Conservation (phyloP, 73 alveolate species). For the Paramecium sexaurelia region DNA sequence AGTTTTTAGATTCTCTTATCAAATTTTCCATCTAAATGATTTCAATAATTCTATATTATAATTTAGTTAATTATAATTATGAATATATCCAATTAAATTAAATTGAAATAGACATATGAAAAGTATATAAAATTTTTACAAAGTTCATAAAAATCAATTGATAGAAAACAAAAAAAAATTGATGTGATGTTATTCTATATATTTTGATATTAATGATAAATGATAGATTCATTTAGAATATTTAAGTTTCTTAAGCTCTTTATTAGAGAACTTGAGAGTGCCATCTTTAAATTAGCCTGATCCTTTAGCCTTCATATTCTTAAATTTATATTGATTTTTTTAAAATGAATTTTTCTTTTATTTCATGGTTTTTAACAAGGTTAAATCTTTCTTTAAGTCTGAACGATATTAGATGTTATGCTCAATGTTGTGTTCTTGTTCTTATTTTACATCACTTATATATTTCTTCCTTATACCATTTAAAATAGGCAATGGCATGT, state of each 20-base stretch:
- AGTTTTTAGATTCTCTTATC: neutral
- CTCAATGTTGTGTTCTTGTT: slow-evolving; percentile 12
- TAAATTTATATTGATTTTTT: slow-evolving; percentile 54
- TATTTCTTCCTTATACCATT: slow-evolving; percentile 11
- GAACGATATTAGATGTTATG: slow-evolving; percentile 43
- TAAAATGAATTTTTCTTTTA: slow-evolving; percentile 7
- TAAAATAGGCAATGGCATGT: slow-evolving; percentile 34
- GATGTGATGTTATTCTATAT: neutral
- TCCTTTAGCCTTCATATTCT: slow-evolving; percentile 1
- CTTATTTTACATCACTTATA: neutral
- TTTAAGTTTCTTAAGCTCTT: neutral
- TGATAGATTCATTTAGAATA: neutral
- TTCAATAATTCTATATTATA: neutral
- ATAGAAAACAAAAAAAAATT: too few species aligned
- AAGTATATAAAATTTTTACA: too few species aligned
- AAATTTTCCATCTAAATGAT: neutral
- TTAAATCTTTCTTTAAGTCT: slow-evolving; percentile 15
- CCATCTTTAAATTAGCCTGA: slow-evolving; percentile 39
- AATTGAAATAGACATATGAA: too few species aligned
- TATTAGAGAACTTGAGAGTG: neutral
- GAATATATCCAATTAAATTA: too few species aligned
- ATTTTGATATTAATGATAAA: neutral
- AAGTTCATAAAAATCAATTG: too few species aligned
- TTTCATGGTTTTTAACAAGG: neutral
- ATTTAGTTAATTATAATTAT: neutral